Evolutionary conservation across 331 rosid species (phyloP).

Genomic region (Quercus tomentella): DNA sequence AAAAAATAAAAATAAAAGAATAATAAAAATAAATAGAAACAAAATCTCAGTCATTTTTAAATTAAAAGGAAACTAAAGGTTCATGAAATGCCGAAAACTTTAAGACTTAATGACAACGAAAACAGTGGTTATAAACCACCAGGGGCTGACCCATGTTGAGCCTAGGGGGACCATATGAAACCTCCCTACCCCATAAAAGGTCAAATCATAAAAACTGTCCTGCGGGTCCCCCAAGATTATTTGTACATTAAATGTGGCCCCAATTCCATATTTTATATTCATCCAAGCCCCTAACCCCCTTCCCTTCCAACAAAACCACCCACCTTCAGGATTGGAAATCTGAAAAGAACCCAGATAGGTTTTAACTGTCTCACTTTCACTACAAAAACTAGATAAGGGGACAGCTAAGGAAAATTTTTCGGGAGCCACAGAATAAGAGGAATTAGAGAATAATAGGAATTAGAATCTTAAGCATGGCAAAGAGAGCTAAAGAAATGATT

Average conservation of each 20-base stretch:
- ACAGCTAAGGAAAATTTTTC: not conserved
- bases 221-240: too few species aligned
- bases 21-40: too few species aligned
- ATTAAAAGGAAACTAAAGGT: not conserved
- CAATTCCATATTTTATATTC: too few species aligned
- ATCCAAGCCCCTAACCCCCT: too few species aligned
- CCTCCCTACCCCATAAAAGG: too few species aligned
- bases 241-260: too few species aligned
- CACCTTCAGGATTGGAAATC: not conserved
- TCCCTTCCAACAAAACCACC: too few species aligned
- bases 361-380: not conserved
- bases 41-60: not conserved
- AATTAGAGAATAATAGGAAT: not conserved
- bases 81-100: not conserved
- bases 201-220: too few species aligned
- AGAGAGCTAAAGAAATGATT: not conserved
- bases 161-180: too few species aligned
- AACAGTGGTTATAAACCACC: not conserved
- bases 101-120: not conserved
- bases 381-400: not conserved
- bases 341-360: not conserved
- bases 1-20: not conserved
- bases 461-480: not conserved
- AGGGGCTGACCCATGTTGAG: not conserved
- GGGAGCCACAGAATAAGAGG: not conserved